A percentile compares a stretch with the other conserved stretches of the same genome.
These are phyloP conservation scores for Acacia confusa DNA, from an alignment of 306 rosid genomes.

Conservation along the genomic window DNA sequence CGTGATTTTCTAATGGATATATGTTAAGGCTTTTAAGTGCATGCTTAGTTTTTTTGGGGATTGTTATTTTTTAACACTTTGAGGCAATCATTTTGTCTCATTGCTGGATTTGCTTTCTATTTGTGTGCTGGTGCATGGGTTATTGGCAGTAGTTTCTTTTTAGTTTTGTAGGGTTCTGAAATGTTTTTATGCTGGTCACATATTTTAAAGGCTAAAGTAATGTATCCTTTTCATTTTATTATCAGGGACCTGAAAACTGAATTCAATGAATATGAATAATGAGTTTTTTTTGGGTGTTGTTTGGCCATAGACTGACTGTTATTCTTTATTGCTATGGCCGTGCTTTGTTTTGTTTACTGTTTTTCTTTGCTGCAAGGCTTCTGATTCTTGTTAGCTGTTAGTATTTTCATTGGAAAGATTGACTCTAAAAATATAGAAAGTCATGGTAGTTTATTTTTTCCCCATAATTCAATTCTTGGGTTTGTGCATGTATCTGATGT, in stretches of 20 bases:
- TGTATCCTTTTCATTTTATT: neutral
- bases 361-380: neutral
- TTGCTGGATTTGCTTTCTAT: neutral
- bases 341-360: conserved; percentile 8
- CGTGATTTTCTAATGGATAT: conserved; percentile 7
- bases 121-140: neutral
- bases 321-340: neutral
- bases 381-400: neutral
- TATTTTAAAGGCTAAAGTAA: neutral
- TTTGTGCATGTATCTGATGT: conserved; percentile 1
- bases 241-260: conserved; percentile 1
- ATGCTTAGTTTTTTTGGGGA: neutral
- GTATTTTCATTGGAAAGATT: neutral
- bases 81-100: conserved; percentile 10
- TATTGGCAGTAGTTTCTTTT: conserved; percentile 13
- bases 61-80: neutral
- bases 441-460: conserved; percentile 7
- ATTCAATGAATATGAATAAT: neutral
- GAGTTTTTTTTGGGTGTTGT: conserved; percentile 1
- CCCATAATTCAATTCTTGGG: neutral
- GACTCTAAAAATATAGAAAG: conserved; percentile 5
- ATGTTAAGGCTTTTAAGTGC: neutral
- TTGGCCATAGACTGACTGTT: neutral
- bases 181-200: neutral
- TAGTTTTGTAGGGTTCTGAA: neutral